Base-by-base conservation (phyloP, 345 rosid genomes). In the Lagerstroemia speciosa region DNA sequence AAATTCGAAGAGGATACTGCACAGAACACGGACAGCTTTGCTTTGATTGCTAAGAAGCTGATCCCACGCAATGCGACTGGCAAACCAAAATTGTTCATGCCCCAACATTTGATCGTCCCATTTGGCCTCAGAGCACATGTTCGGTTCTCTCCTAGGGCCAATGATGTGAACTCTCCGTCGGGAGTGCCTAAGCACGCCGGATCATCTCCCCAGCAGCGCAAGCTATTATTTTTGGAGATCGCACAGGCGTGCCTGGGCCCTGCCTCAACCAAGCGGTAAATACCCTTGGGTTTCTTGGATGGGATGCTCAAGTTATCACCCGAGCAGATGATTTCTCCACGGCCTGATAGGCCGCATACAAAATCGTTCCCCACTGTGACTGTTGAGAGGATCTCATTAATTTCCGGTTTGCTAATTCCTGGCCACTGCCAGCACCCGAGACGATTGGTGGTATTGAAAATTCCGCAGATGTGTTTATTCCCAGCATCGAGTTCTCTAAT, bases 231-330 rank as follows among this genome's bases (percentile, higher is more conserved):
- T 1, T 1, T 4, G 41, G 52, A 74, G 45, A 88, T 71, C 2
- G 84, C 94, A 24, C 96, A 92, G 45, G 76, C 96, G 58, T 85
- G 83, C 24, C 78, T 15, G 52, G 74, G 83, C 8, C 98, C 92
- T 5, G 86, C 89, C 7, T 88, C 80, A 16, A 92, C 73, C 31
- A 48, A 68, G 0, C 72, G 70, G 67, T 74, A 86, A 22, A 15
- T 73, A 58, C 85, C 80, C 7, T 5, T 1, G 0, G 68, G 64
- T 5, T 0, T 8, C 10, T 26, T 7, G 20, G 16, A 11, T 4
- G 4, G 7, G 33, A 53, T 24, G 52, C 1, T 66, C 31, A 2
- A 19, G 58, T 12, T 53, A 24, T 41, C 67, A 65, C 71, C 74
- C 26, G 37, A 30, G 82, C 91, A 76, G 36, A 7, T 14, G 72